Evolutionary conservation across 192 early-diverging fungal species (phyloP), one percentile per base, ranked within the genome.

Genomic region (Gamsiella multidivaricata): DNA sequence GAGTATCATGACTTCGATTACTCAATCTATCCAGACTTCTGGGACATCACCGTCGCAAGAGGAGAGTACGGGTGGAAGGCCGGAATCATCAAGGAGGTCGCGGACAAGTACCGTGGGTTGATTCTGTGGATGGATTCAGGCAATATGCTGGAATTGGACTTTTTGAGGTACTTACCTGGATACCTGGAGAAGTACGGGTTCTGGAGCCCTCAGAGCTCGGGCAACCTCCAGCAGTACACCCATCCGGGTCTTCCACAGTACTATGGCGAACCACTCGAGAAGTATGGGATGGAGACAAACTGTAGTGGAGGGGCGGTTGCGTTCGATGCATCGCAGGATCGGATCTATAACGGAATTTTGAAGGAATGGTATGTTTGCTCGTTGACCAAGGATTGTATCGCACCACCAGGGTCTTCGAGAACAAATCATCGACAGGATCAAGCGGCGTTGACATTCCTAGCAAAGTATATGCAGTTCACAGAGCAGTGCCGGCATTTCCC

Each of bases 31-130:
- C 86, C 86, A 11, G 55, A 31, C 18, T 87, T 87, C 65, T 87
- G 86, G 86, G 75, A 87, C 26, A 80, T 87, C 31, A 75, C 61
- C 0, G 51, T 83, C 20, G 79, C 74, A 28, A 65, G 76, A 33
- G 86, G 86, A 45, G 84, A 87, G 65, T 87, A 87, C 55, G 86
- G 73, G 22, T 87, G 86, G 86, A 87, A 87, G 54, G 76, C 86
- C 0, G 86, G 83, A 0, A 87, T 87, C 51, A 66, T 87, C 23
- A 67, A 82, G 37, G 84, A 87, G 50, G 84, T 81, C 0, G 63
- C 79, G 3, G 49, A 81, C 33, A 70, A 82, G 42, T 80, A 82
- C 51, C 47, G 61, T 1, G 86, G 86, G 11, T 56, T 84, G 14
- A 22, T 87, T 2, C 65, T 84, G 0, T 87, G 86, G 86, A 61